A percentile compares a stretch with the other conserved stretches of the same genome.
These are phyloP conservation scores for Stemphylium lycopersici DNA, from an alignment of 2,329 filamentous ascomycete genomes.

Conservation along the genomic window DNA sequence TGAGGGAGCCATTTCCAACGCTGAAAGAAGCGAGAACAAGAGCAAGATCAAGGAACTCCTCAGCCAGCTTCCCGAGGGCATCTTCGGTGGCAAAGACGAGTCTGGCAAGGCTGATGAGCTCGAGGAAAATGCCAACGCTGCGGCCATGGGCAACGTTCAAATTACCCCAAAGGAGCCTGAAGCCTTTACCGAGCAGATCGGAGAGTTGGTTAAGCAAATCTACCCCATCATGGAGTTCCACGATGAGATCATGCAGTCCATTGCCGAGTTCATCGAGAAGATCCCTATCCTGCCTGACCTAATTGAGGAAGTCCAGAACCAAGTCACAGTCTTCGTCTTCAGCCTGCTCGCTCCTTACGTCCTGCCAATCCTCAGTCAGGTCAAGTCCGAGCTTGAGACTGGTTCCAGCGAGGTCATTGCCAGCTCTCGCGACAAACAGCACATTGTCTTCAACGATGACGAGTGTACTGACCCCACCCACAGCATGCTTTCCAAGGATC, in stretches of 20 bases:
- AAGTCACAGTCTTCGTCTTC: conserved; percentile 89
- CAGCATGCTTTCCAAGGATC: conserved; percentile 95
- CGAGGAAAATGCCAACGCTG: conserved; percentile 73
- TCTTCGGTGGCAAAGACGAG: conserved; percentile 78
- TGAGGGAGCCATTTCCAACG: conserved; percentile 75
- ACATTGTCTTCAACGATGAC: conserved; percentile 84
- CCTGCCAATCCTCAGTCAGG: conserved; percentile 81
- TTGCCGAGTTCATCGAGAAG: conserved; percentile 78
- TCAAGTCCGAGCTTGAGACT: conserved; percentile 84
- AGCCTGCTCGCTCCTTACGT: conserved; percentile 89
- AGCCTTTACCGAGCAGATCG: conserved; percentile 79
- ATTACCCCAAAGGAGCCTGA: conserved; percentile 83
- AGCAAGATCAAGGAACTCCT: conserved; percentile 80
- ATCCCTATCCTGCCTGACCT: conserved; percentile 85
- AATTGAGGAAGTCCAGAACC: conserved; percentile 84
- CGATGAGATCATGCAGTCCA: conserved; percentile 81
- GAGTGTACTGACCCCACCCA: conserved; percentile 81
- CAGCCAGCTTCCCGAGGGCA: conserved; percentile 78
- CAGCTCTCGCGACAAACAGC: conserved; percentile 82
- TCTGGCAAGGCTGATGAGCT: conserved; percentile 79
- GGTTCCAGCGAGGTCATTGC: conserved; percentile 87
- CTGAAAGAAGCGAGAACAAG: conserved; percentile 68
- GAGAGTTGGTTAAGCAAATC: conserved; percentile 76
- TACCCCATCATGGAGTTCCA: conserved; percentile 92
- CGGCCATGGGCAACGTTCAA: conserved; percentile 75